Evolutionary conservation across 2,329 filamentous ascomycete species (phyloP).

Genomic region (Fusarium hainanense): DNA sequence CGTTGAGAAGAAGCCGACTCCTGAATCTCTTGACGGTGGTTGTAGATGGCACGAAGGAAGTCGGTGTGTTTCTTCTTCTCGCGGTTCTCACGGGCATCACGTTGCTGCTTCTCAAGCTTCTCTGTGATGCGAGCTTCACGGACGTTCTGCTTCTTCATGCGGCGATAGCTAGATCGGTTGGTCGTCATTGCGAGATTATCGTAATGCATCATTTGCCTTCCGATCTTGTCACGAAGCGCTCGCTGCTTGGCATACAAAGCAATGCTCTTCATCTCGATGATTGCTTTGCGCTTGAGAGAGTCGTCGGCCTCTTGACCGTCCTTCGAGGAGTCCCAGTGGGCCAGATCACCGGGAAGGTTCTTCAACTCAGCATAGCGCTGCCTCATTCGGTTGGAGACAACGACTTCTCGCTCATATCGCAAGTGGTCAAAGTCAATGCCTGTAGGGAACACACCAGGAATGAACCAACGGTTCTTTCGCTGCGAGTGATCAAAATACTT

Average conservation of each 20-base stretch:
- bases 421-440: constrained; percentile 89
- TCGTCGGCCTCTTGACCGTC: constrained; percentile 77
- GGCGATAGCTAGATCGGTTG: constrained; percentile 88
- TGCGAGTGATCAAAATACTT: constrained; percentile 83
- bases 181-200: constrained; percentile 98
- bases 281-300: constrained; percentile 83
- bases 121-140: constrained; percentile 97
- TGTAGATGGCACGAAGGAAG: constrained; percentile 87
- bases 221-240: constrained; percentile 84
- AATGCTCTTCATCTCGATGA: constrained; percentile 96
- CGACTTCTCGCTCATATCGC: constrained; percentile 85
- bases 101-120: constrained; percentile 98
- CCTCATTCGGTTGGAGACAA: constrained; percentile 90
- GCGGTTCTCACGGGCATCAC: constrained; percentile 92
- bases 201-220: constrained; percentile 92
- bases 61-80: constrained; percentile 98
- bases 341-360: constrained; percentile 84
- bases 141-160: constrained; percentile 96
- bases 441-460: constrained; percentile 88
- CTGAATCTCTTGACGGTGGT: constrained; percentile 82
- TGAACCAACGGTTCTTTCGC: constrained; percentile 79
- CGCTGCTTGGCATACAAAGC: constrained; percentile 90
- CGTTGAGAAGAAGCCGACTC: constrained; percentile 74
- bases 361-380: constrained; percentile 87
- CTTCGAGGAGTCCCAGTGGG: constrained; percentile 84